These are phyloP conservation scores for Larix kaempferi DNA, from an alignment of 75 land plant genomes.

Conservation along the genomic window DNA sequence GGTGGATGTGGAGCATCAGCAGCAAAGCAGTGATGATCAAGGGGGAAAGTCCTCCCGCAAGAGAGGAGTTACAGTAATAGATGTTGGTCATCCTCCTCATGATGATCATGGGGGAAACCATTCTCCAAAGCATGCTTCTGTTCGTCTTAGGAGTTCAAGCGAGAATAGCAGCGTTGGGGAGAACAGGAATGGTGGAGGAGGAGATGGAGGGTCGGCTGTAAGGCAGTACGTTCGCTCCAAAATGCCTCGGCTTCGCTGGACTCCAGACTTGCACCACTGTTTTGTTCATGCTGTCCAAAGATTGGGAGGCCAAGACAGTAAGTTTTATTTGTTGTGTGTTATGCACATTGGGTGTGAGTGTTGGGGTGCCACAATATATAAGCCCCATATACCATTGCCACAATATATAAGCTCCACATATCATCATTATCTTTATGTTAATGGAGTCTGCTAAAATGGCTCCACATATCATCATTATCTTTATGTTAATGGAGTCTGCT, in stretches of 20 bases:
- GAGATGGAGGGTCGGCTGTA: constrained; percentile 6
- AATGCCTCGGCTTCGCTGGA: constrained; percentile 79
- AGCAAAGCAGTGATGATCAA: neutral
- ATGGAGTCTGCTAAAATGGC: no score
- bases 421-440: no score
- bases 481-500: no score
- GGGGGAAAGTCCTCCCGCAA: no score
- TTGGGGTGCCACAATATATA: no score
- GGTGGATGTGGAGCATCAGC: neutral
- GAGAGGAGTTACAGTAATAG: neutral
- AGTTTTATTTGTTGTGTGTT: constrained; percentile 3
- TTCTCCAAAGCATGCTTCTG: neutral
- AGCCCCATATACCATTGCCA: no score
- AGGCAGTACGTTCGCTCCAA: constrained; percentile 74
- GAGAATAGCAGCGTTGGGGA: neutral
- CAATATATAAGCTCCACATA: no score
- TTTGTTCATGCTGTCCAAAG: constrained; percentile 71
- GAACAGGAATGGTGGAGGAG: neutral
- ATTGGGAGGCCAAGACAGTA: constrained; percentile 80
- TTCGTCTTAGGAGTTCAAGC: constrained; percentile 6
- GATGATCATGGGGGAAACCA: neutral
- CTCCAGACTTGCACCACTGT: constrained; percentile 71
- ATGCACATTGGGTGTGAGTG: no score
- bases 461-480: no score
- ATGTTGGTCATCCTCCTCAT: neutral